Evolutionary conservation across 2,329 filamentous ascomycete species (phyloP).

Genomic region (Phaeophleospora eucalypticola): DNA sequence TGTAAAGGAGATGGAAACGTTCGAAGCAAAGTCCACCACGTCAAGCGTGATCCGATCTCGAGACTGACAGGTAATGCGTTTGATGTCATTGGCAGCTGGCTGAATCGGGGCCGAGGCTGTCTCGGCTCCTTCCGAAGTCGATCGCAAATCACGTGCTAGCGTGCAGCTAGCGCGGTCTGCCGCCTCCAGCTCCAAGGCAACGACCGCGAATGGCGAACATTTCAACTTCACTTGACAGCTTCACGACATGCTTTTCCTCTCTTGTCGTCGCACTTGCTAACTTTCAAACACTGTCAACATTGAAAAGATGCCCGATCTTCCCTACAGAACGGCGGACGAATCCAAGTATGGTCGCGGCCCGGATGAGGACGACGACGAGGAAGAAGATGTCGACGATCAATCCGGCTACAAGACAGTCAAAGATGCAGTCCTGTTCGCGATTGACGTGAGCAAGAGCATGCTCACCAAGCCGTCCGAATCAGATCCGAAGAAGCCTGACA

Average conservation of each 20-base stretch:
- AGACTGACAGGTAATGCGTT: too few relatives aligned
- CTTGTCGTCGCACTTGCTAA: not conserved
- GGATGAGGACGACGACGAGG: constrained; percentile 51
- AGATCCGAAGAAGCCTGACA: constrained; percentile 70
- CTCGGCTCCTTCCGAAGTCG: too few relatives aligned
- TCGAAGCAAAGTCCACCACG: not conserved
- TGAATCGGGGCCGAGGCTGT: too few relatives aligned
- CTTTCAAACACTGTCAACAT: not conserved
- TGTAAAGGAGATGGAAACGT: too few relatives aligned
- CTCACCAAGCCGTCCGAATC: constrained; percentile 60
- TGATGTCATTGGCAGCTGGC: not conserved
- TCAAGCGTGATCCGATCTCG: too few relatives aligned
- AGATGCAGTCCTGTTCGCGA: constrained; percentile 96
- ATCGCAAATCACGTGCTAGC: not conserved
- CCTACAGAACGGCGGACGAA: constrained; percentile 19
- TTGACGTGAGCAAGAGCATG: constrained; percentile 88
- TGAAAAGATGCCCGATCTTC: constrained; percentile 3
- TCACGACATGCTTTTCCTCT: not conserved
- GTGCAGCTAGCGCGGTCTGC: not conserved
- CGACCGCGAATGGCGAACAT: not conserved
- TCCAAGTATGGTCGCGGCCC: constrained; percentile 29
- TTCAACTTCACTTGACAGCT: not conserved
- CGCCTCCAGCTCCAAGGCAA: not conserved
- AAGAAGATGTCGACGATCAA: constrained; percentile 67
- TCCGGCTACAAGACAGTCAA: constrained; percentile 82